Conservation (phyloP, 1,284 basidiomycete genomes). For the Pseudozyma thailandica region DNA sequence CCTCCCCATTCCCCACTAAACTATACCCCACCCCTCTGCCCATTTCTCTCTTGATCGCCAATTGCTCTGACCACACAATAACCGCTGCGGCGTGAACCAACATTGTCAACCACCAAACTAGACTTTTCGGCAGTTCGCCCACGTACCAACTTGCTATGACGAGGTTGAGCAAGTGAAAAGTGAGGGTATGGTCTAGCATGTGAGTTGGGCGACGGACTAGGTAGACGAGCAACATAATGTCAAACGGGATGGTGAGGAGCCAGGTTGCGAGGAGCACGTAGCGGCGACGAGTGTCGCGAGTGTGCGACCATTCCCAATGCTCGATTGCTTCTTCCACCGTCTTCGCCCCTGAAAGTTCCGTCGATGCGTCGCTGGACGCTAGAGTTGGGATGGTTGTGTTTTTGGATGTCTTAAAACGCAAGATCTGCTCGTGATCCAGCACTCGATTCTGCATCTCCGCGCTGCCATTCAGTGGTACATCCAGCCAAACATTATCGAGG, state of each 20-base stretch:
- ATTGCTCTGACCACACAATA: conserved; percentile 85
- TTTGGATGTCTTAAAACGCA: conserved; percentile 29
- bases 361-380: not conserved
- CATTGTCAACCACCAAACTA: conserved; percentile 72
- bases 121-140: conserved; percentile 79
- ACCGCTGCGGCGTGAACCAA: conserved; percentile 77
- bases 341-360: not conserved
- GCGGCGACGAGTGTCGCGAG: conserved; percentile 13
- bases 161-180: conserved; percentile 87
- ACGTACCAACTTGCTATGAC: conserved; percentile 92
- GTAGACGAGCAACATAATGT: conserved; percentile 83
- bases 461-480: not conserved
- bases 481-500: conserved; percentile 68
- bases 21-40: conserved; percentile 20
- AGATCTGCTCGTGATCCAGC: conserved; percentile 24
- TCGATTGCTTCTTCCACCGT: conserved; percentile 72
- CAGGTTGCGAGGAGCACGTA: conserved; percentile 21
- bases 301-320: conserved; percentile 71
- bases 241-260: conserved; percentile 32
- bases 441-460: not conserved
- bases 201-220: conserved; percentile 89
- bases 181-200: conserved; percentile 92
- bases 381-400: conserved; percentile 5
- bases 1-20: conserved; percentile 28
- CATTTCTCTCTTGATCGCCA: conserved; percentile 92